Conservation (phyloP, 2,329 filamentous ascomycete species). For the Calonectria naviculata region DNA sequence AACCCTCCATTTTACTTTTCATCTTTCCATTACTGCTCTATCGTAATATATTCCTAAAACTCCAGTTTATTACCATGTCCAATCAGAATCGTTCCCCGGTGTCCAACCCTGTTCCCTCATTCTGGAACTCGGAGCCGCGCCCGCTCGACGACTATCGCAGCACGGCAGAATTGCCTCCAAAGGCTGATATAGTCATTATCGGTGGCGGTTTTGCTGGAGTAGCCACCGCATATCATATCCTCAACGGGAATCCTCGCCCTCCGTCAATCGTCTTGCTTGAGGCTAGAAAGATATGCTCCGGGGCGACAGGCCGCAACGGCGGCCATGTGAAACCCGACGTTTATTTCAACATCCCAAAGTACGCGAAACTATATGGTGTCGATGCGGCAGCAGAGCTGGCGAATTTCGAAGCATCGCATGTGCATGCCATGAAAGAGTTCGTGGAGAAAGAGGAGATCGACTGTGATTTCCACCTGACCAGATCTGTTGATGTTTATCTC, state of each 20-base stretch:
- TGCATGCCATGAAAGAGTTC: conserved; percentile 45
- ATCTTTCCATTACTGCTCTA: background rate
- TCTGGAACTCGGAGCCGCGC: conserved; percentile 20
- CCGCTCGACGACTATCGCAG: conserved; percentile 21
- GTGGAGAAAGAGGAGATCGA: conserved; percentile 41
- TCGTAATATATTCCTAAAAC: background rate
- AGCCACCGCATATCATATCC: conserved; percentile 54
- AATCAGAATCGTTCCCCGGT: conserved; percentile 8
- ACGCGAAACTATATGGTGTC: conserved; percentile 28
- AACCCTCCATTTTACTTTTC: background rate
- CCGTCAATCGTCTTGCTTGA: conserved; percentile 47
- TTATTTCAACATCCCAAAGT: conserved; percentile 31
- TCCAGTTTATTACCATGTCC: background rate
- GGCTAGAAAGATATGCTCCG: conserved; percentile 46
- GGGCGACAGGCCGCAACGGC: conserved; percentile 50
- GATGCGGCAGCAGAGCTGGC: conserved; percentile 34
- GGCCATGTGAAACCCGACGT: conserved; percentile 37
- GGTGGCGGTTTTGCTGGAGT: conserved; percentile 43
- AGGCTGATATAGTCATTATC: conserved; percentile 57
- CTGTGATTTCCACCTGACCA: conserved; percentile 35
- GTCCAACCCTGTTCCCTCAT: conserved; percentile 21
- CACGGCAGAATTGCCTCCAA: conserved; percentile 44
- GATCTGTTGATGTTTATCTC: conserved; percentile 52
- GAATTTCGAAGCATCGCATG: conserved; percentile 34
- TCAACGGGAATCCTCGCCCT: conserved; percentile 29